Evolutionary conservation across 2,329 filamentous ascomycete genomes (phyloP).

Genomic region (Talaromyces sp.): DNA sequence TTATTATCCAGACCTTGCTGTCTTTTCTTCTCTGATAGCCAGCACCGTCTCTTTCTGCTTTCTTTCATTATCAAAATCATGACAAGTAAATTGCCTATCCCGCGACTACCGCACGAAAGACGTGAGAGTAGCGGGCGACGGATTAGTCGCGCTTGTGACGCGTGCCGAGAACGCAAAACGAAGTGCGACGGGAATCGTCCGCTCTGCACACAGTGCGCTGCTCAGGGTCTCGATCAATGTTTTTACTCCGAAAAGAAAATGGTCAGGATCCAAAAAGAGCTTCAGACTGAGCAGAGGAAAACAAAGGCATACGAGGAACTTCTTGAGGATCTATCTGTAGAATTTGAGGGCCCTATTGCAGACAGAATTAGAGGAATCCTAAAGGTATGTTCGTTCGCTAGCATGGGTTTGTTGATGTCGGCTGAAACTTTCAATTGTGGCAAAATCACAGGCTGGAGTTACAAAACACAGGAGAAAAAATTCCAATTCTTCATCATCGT

Average conservation of each 20-base stretch:
- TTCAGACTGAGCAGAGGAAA: neutral
- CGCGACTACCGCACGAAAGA: neutral
- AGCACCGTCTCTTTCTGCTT: too few relatives aligned
- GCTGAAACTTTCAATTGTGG: neutral
- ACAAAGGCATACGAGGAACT: neutral
- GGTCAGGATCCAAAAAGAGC: neutral
- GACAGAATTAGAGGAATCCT: neutral
- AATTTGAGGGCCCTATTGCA: neutral
- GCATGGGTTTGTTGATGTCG: neutral
- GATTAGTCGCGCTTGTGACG: neutral
- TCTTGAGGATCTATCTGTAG: neutral
- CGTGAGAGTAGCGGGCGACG: neutral
- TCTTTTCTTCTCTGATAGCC: too few relatives aligned
- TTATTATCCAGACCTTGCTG: too few relatives aligned
- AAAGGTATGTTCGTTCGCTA: neutral
- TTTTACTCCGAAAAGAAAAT: neutral
- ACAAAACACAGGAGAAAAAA: neutral
- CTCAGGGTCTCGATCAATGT: neutral
- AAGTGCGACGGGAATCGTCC: neutral
- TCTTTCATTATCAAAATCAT: neutral
- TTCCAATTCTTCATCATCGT: conserved; percentile 2
- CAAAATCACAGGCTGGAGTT: neutral
- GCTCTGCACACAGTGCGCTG: neutral
- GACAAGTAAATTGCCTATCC: neutral
- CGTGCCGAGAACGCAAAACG: neutral